Percentiles rank a stretch among this genome's conserved stretches.
Conservation (phyloP, 164 flowering plant species). For the Annona squamosa region DNA sequence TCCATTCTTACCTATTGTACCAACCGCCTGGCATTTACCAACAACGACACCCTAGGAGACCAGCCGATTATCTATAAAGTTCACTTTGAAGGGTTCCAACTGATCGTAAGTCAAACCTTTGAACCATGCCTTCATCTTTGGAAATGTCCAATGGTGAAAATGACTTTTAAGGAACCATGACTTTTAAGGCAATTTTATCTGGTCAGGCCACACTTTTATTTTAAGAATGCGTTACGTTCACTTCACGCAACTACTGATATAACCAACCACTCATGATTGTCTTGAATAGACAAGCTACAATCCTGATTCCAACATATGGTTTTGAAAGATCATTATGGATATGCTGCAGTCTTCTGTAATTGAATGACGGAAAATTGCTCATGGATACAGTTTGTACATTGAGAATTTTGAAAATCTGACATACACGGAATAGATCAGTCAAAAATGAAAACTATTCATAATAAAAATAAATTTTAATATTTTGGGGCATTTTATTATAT, state of each 20-base stretch:
- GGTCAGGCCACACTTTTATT: neutral
- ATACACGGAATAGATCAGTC: too few relatives aligned
- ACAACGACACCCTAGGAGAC: neutral
- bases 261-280: neutral
- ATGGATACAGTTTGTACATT: neutral
- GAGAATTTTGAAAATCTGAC: too few relatives aligned
- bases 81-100: neutral
- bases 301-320: neutral
- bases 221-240: neutral
- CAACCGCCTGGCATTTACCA: neutral
- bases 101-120: neutral
- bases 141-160: neutral
- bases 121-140: neutral
- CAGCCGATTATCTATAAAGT: too few relatives aligned
- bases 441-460: too few relatives aligned
- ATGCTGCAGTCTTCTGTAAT: neutral
- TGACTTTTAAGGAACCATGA: too few relatives aligned
- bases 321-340: too few relatives aligned
- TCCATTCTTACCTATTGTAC: neutral
- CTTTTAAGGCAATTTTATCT: neutral
- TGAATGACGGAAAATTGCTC: too few relatives aligned
- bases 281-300: neutral
- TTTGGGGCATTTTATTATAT: too few relatives aligned
- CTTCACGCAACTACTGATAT: neutral
- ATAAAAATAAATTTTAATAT: too few relatives aligned